Base-by-base conservation (phyloP, 75 land plant genomes). In the Pinus albicaulis region DNA sequence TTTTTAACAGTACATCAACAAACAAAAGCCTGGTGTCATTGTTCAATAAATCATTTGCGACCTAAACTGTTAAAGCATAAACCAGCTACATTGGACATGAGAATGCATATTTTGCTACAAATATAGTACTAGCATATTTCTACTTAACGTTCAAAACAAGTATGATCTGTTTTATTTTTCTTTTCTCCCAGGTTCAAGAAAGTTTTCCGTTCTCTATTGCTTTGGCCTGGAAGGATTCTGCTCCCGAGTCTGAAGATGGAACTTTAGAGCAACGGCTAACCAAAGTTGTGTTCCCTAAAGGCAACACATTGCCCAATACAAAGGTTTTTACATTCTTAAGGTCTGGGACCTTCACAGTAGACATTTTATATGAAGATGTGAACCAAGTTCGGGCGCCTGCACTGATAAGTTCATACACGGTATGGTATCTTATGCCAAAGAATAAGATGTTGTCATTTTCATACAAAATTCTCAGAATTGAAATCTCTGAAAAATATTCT, bases 271-370 rank as follows among this genome's bases (percentile, higher is more conserved):
- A 66, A 19, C 82, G 79, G 8, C 89, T 82, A 12, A 59, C 5
- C 8, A 80, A 83, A 28, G 31, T 88, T 75, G 95, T 96, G 1
- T 96, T 96, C 72, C 83, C 87, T 4, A 96, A 90, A 72, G 99
- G 98, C 22, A 96, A 92, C 71, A 75, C 82, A 0, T 66, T 97
- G 4, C 99, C 99, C 5, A 92, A 93, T 80, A 77, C 88, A 44
- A 97, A 95, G 84, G 86, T 92, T 78, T 75, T 97, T 26, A 97
- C 93, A 0, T 88, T 92, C n/a, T 89, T 80, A 76, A 81, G 91
- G 59, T 65, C 91, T 10, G 80, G 92, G 26, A 89, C 95, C 13
- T 95, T 97, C 36, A 52, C 77, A 6, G 80, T 94, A 76, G 98
- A 97, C 80, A 92, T 87, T 23, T 76, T 89, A 3, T 97, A 94